Evolutionary conservation across 805 yeast species (phyloP), one percentile per base, ranked within the genome.

Genomic region (Starmerella asiatica): DNA sequence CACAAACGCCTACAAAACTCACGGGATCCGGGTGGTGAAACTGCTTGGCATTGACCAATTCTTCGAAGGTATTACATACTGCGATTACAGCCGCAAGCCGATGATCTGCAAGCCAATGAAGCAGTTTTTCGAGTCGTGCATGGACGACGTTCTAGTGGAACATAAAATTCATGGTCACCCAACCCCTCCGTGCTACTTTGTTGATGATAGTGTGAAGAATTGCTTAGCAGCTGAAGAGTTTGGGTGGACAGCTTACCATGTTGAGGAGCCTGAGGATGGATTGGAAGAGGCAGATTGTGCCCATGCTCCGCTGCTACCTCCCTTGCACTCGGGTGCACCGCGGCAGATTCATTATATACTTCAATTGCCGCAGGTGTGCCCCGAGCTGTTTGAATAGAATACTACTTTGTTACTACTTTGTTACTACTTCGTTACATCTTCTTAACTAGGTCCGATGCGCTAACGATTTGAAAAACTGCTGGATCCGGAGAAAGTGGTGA

Each of bases 1-100:
- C 54, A 88, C 98, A 4, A 88, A 88, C 57, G 97, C 98, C 1
- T 88, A 88, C 62, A 76, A 78, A 56, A 84, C 75, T 53, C 98
- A 88, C 60, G 98, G 88, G 0, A 52, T 76, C 33, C 68, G 96
- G 36, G 93, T 84, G 23, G 68, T 85, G 16, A 69, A 75, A 32
- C 65, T 88, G 35, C 64, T 88, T 36, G 96, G 95, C 2, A 58
- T 88, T 21, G 96, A 88, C n/a, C 95, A 86, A 56, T 56, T 84
- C 39, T 86, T 91, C 56, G 97, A 88, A 49, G 98, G 98, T 0
- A 69, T 91, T 49, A 84, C 96, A 1, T 88, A 65, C 60, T 91
- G 98, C 62, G 93, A 91, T 61, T 91, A 91, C 56, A 48, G 56
- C 12, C 64, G 74, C 36, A 54, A 64, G 37, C 75, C 73, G 40